Percentiles rank a stretch among this genome's conserved stretches.
These are phyloP conservation scores for Stephania cephalantha DNA, from an alignment of 164 flowering plant species.

Conservation along the genomic window DNA sequence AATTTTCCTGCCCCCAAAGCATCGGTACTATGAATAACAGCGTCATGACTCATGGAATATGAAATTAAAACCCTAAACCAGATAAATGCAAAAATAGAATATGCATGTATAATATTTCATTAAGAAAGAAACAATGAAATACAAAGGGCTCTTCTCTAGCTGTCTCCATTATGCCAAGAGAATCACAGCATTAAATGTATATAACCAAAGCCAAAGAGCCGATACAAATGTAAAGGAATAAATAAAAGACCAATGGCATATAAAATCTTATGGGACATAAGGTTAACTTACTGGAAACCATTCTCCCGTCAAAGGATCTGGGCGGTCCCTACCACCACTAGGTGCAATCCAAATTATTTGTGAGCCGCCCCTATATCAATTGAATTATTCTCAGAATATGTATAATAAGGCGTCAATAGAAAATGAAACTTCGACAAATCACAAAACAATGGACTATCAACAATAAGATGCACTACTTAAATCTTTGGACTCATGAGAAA, in stretches of 20 bases:
- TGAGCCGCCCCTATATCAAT: constrained; percentile 64
- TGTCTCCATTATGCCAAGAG: no score
- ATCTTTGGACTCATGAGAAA: background rate
- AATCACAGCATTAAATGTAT: no score
- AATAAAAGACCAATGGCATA: background rate
- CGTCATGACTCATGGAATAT: constrained; percentile 2
- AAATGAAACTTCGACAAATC: background rate
- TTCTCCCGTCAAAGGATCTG: constrained; percentile 67
- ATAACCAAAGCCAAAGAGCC: no score
- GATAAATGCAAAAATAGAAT: background rate
- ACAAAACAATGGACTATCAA: background rate
- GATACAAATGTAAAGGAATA: background rate
- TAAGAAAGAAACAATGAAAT: no score
- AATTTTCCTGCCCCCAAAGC: constrained; percentile 65
- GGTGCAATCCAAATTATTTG: constrained; percentile 98
- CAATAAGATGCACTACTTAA: background rate
- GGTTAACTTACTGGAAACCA: constrained; percentile 71
- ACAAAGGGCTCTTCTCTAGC: no score
- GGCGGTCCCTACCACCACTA: constrained; percentile 99
- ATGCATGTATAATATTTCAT: no score
- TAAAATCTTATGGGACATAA: background rate
- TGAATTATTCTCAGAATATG: constrained; percentile 12
- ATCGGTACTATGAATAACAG: constrained; percentile 26
- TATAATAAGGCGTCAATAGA: background rate
- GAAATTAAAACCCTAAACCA: background rate